Base-by-base conservation (phyloP, 2,329 filamentous ascomycete genomes). In the Macrophomina phaseolina region DNA sequence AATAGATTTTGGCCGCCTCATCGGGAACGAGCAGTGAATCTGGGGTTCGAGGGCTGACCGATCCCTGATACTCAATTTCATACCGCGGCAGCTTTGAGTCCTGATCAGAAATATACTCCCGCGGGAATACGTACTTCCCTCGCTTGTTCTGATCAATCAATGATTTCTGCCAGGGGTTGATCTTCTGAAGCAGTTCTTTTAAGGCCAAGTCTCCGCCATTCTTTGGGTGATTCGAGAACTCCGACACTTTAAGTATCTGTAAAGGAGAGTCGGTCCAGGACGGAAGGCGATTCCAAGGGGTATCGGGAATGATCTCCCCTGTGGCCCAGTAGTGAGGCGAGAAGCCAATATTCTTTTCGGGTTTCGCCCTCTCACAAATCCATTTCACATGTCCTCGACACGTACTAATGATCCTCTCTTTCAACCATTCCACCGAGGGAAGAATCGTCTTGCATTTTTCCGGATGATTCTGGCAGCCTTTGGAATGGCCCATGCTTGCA, bases 221-320 rank as follows among this genome's bases (percentile, higher is more conserved):
- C 2, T 23, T 2, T 2, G 3, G 1, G 6, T 28, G 11, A 12
- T 5, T 2, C 16, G 6, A 11, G 9, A 30, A 8, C 18, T 45
- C 23, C 1, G 4, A 32, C 1, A 58, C 0, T 32, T 58, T 58
- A 5, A 58, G 32, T 7, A 58, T 16, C 14, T 58, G 55, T 5
- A 58, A n/a, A 30, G 55, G 38, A 1, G 55, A 45, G 23, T 58
- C 55, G 4, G 12, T 23, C 1, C 8, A 7, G 4, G 55, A 45
- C 1, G 4, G 2, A 5, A 12, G 18, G 3, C 23, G 7, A 5
- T 45, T 3, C 1, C 30, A 28, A 0, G 7, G 0, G 9, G 3
- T 23, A 9, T 32, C 23, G 8, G 18, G 1, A 2, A 64, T 55
- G 1, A 16, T 6, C 3, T 46, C 4, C 1, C 61, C 61, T 7